Evolutionary conservation across 257 asterid genomes (phyloP).

Genomic region (Phtheirospermum japonicum): DNA sequence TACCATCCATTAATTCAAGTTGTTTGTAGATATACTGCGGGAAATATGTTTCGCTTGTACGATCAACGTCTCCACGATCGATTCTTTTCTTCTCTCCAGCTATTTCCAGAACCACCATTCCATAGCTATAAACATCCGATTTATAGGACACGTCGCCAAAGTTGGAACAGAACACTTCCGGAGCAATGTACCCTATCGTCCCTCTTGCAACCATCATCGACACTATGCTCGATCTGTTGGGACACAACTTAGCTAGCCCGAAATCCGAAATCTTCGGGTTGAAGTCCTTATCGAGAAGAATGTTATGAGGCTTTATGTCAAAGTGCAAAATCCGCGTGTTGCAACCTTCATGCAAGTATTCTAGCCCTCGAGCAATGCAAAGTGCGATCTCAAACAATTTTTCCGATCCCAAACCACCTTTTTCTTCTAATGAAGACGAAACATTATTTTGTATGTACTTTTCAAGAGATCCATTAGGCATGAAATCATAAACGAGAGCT

Average conservation of each 20-base stretch:
- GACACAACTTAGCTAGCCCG: neutral
- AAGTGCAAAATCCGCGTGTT: slow-evolving; percentile 9
- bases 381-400: neutral
- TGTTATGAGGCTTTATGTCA: slow-evolving; percentile 1
- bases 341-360: neutral
- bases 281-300: slow-evolving; percentile 1
- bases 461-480: slow-evolving; percentile 38
- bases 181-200: slow-evolving; percentile 12
- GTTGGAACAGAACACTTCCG: neutral
- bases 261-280: slow-evolving; percentile 1
- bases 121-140: slow-evolving; percentile 7
- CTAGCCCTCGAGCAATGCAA: neutral
- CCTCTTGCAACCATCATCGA: slow-evolving; percentile 3
- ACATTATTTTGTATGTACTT: neutral
- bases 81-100: neutral
- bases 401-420: neutral
- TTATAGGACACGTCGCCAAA: neutral
- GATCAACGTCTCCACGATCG: neutral
- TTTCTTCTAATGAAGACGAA: too few species aligned
- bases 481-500: slow-evolving; percentile 44
- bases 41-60: neutral
- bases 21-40: neutral
- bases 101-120: slow-evolving; percentile 3
- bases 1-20: neutral
- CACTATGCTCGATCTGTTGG: slow-evolving; percentile 4